Percentiles rank a stretch among this genome's conserved stretches.
These are phyloP conservation scores for Mortierella sp. DNA, from an alignment of 371 early-diverging fungal genomes.

Conservation along the genomic window DNA sequence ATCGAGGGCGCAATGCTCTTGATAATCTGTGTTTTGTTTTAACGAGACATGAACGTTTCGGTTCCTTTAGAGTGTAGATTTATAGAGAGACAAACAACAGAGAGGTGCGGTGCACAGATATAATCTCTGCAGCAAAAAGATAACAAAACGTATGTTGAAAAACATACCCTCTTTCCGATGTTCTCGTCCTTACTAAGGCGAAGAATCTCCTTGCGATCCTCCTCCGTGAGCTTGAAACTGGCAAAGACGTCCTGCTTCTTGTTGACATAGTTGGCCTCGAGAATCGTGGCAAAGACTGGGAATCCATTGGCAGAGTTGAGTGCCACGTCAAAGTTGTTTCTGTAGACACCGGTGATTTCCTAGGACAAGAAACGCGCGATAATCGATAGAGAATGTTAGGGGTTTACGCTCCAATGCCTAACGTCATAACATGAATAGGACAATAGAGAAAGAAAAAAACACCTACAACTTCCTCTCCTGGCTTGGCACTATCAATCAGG, in stretches of 20 bases:
- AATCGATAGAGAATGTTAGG: too few species aligned
- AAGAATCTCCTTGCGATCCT: constrained; percentile 90
- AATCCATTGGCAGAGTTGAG: constrained; percentile 96
- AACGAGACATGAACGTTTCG: too few species aligned
- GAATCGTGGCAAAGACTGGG: constrained; percentile 97
- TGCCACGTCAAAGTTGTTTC: constrained; percentile 94
- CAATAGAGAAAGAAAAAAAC: too few species aligned
- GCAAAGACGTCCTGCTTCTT: constrained; percentile 92
- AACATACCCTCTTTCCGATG: constrained; percentile 80
- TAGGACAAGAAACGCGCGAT: constrained; percentile 14
- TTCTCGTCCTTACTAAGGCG: constrained; percentile 83
- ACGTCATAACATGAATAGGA: background rate
- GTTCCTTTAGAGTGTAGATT: too few species aligned
- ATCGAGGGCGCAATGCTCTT: constrained; percentile 99
- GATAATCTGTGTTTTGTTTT: constrained; percentile 76
- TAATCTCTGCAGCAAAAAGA: too few species aligned
- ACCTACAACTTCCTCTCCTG: constrained; percentile 97
- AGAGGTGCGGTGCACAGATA: background rate
- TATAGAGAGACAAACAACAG: background rate
- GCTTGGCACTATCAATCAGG: constrained; percentile 96
- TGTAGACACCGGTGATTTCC: constrained; percentile 98
- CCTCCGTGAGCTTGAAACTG: constrained; percentile 88
- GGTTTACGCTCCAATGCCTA: too few species aligned
- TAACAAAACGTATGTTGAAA: too few species aligned
- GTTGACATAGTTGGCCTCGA: constrained; percentile 95